These are phyloP conservation scores for Lolium perenne DNA, from an alignment of 176 grass and related monocot genomes.

Conservation along the genomic window DNA sequence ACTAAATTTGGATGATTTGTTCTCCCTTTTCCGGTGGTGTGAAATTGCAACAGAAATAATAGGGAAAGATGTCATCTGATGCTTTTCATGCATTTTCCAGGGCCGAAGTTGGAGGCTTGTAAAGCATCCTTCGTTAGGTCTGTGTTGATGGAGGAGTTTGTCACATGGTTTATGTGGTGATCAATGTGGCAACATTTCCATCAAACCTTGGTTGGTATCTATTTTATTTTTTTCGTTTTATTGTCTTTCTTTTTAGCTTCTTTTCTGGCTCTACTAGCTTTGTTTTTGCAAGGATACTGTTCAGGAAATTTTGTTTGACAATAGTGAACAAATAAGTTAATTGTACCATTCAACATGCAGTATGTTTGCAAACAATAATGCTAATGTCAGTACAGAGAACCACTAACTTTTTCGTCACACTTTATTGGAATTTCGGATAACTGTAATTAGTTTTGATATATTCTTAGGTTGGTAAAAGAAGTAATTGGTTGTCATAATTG, in stretches of 20 bases:
- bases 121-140: conserved; percentile 76
- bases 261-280: conserved; percentile 19
- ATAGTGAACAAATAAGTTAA: background rate
- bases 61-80: conserved; percentile 48
- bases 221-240: conserved; percentile 4
- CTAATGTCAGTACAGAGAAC: conserved; percentile 3
- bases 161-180: conserved; percentile 66
- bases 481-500: conserved; percentile 10
- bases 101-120: conserved; percentile 71
- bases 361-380: conserved; percentile 14
- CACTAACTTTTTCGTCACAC: background rate
- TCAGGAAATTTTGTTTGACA: conserved; percentile 1
- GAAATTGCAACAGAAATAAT: conserved; percentile 33
- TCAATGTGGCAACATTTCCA: conserved; percentile 72
- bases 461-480: background rate
- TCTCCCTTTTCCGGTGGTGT: conserved; percentile 29
- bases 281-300: conserved; percentile 30
- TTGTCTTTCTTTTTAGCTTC: conserved; percentile 18
- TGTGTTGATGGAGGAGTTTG: conserved; percentile 61
- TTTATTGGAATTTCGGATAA: background rate
- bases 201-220: conserved; percentile 56
- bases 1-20: conserved; percentile 8
- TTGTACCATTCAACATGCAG: conserved; percentile 17
- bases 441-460: too few species aligned
- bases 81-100: conserved; percentile 71